Evolutionary conservation across 192 early-diverging fungal genomes (phyloP).

Genomic region (Coemansia sp.): DNA sequence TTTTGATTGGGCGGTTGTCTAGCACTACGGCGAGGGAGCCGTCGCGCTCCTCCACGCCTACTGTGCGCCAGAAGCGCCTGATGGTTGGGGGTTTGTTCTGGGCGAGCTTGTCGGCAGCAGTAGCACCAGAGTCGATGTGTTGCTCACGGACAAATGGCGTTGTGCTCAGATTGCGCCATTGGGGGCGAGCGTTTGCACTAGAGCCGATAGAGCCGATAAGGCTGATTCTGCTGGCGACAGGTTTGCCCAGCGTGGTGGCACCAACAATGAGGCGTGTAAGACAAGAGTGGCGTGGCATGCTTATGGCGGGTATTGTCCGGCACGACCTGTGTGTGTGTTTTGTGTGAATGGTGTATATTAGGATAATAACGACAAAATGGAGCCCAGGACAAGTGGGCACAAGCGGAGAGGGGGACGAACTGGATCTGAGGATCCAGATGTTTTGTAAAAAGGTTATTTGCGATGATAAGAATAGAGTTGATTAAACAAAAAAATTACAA

Average conservation of each 20-base stretch:
- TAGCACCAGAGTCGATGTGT: neutral
- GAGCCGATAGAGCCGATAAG: neutral
- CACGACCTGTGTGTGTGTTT: too few species aligned
- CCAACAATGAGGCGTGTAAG: neutral
- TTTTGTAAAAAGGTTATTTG: too few species aligned
- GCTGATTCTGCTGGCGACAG: neutral
- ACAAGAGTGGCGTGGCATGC: too few species aligned
- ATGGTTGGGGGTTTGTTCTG: conserved; percentile 35
- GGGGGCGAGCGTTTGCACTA: too few species aligned
- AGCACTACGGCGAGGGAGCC: conserved; percentile 59
- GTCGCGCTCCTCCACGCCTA: conserved; percentile 35
- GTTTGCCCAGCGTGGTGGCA: neutral
- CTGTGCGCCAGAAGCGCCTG: conserved; percentile 45
- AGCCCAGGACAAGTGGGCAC: too few species aligned
- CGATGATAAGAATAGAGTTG: too few species aligned
- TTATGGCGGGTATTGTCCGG: too few species aligned
- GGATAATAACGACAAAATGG: too few species aligned
- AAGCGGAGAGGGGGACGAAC: too few species aligned
- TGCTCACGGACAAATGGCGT: conserved; percentile 1
- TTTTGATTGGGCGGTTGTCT: conserved; percentile 80
- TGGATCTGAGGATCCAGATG: too few species aligned
- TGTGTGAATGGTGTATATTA: too few species aligned
- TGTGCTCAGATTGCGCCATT: conserved; percentile 14
- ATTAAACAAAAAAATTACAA: too few species aligned
- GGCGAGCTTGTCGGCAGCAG: neutral